Base-by-base conservation (phyloP, 1,139 yeast genomes). In the Blastobotrys apis region DNA sequence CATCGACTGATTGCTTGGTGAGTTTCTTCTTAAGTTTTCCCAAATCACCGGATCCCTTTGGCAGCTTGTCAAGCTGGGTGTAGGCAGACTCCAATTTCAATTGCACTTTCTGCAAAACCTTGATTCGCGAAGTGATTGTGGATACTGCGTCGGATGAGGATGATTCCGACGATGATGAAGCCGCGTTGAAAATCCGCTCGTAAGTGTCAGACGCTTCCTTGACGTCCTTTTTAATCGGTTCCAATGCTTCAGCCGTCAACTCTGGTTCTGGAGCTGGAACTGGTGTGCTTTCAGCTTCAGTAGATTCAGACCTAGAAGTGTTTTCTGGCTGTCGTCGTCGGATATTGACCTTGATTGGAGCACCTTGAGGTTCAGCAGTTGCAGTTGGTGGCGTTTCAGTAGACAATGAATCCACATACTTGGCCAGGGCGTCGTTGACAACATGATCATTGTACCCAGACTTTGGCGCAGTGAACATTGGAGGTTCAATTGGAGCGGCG, bases 91-190 rank as follows among this genome's bases (percentile, higher is more conserved):
- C 60, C 17, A 56, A 51, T 33, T 50, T 47, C 26, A 54, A 37
- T 45, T 56, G 59, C 6, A 54, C 46, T 44, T 48, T 50, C 37
- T 55, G 58, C 33, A 56, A 48, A 16, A 56, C 51, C 49, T 55
- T 56, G 38, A 55, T 51, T 36, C 57, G 47, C 3, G 60, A 56
- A 2, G 45, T 32, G 30, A 50, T 33, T 10, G 55, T 41, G 4
- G 45, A 17, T 12, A 47, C 41, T 1, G 47, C 37, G 4, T 35
- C 33, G 3, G 45, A 41, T 1, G 41, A 34, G 15, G 41, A 45
- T 30, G 44, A 44, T 12, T 48, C 53, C 19, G 48, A 39, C n/a
- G 41, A 48, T 5, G 41, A 37, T 6, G 19, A 22, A 15, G 44
- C 41, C 9, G 47, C 37, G 17, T 46, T 45, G 38, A 36, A 48